Conservation (phyloP, 2,329 filamentous ascomycete genomes). For the Penicillium sp. region DNA sequence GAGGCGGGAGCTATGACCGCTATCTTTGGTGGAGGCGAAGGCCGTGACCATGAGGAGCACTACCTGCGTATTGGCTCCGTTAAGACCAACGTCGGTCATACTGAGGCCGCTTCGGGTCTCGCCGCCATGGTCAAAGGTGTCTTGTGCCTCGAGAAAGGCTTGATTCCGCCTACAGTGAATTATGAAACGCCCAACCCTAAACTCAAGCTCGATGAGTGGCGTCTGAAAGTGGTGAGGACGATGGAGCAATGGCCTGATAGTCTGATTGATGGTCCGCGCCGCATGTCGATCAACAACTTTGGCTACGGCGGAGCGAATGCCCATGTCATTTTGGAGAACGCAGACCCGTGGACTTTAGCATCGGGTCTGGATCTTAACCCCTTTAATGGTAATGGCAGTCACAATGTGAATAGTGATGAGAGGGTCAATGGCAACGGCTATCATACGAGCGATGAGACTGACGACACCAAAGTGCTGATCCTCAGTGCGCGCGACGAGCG, state of each 20-base stretch:
- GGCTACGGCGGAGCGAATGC: slow-evolving; percentile 5
- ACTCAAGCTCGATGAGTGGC: slow-evolving; percentile 12
- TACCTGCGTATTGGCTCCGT: slow-evolving; percentile 14
- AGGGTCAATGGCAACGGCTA: too few species aligned
- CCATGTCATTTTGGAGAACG: slow-evolving; percentile 29
- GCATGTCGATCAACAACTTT: slow-evolving; percentile 6
- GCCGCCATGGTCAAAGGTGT: slow-evolving; percentile 25
- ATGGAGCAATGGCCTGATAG: background rate
- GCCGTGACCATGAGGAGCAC: too few species aligned
- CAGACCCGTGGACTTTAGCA: background rate
- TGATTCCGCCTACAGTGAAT: slow-evolving; percentile 25
- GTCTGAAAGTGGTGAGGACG: slow-evolving; percentile 4
- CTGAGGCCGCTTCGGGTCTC: slow-evolving; percentile 24
- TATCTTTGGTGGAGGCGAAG: slow-evolving; percentile 1
- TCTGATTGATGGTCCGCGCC: background rate
- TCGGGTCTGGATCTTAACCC: background rate
- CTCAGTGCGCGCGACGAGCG: too few species aligned
- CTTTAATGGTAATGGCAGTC: too few species aligned
- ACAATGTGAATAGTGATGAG: too few species aligned
- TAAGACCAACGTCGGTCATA: slow-evolving; percentile 33
- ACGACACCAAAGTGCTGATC: too few species aligned
- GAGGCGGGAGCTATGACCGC: background rate
- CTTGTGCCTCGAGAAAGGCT: slow-evolving; percentile 20
- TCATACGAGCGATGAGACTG: too few species aligned
- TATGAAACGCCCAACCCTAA: slow-evolving; percentile 25